phyloP scores from a whole-genome alignment of 345 rosid genomes.

The Sisymbrium irio region DNA sequence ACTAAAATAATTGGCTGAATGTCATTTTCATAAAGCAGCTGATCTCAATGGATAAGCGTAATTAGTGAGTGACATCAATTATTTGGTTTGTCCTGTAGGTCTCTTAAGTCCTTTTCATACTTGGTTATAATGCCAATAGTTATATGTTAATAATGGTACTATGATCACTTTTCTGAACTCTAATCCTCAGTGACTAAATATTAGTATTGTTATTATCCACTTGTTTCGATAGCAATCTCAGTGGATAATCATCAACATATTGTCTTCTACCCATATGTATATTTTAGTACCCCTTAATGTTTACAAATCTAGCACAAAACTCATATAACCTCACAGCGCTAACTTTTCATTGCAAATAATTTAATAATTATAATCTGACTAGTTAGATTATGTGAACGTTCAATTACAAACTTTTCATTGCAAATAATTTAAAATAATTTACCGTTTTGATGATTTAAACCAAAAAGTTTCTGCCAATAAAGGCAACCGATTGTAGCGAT shows the following conservation, averaged over 20 bases:
- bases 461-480: neutral
- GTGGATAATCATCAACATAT: neutral
- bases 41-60: slow-evolving; percentile 26
- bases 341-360: no score
- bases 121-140: slow-evolving; percentile 11
- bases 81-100: slow-evolving; percentile 14
- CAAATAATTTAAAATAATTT: neutral
- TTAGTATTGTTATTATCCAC: neutral
- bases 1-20: slow-evolving; percentile 5
- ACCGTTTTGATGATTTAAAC: neutral
- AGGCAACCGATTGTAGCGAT: neutral
- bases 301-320: neutral
- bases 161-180: slow-evolving; percentile 11
- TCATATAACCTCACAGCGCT: neutral
- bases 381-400: neutral
- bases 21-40: slow-evolving; percentile 29
- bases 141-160: slow-evolving; percentile 11
- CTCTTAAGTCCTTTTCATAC: slow-evolving; percentile 6
- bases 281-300: no score
- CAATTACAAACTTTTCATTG: neutral
- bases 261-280: neutral
- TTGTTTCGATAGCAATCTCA: neutral
- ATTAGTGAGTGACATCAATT: slow-evolving; percentile 15
- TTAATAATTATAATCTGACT: neutral
- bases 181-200: neutral